A percentile compares a stretch with the other conserved stretches of the same genome.
Conservation (phyloP, 2,329 filamentous ascomycete species). For the Xylariaceae sp. region DNA sequence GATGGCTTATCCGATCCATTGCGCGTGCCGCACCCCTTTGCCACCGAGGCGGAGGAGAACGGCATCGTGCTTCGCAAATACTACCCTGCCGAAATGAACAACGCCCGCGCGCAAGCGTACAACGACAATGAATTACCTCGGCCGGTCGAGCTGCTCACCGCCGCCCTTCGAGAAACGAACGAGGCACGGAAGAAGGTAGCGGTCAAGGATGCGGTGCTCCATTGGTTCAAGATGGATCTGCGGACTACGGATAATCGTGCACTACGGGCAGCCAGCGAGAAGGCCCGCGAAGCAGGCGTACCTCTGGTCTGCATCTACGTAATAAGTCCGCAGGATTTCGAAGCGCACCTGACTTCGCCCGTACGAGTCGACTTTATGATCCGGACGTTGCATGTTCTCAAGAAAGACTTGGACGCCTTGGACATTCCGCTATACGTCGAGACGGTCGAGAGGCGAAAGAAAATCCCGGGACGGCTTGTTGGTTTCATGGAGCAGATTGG, state of each 20-base stretch:
- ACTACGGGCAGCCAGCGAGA: slow-evolving; percentile 59
- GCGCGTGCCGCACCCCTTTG: slow-evolving; percentile 41
- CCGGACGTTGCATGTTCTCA: slow-evolving; percentile 62
- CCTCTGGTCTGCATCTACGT: slow-evolving; percentile 74
- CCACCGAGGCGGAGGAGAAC: slow-evolving; percentile 43
- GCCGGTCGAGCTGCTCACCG: slow-evolving; percentile 64
- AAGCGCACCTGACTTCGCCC: slow-evolving; percentile 70
- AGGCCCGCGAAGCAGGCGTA: slow-evolving; percentile 61
- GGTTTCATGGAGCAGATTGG: slow-evolving; percentile 66
- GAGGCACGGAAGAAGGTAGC: slow-evolving; percentile 45
- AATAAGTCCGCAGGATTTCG: slow-evolving; percentile 75
- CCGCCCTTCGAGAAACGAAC: slow-evolving; percentile 57
- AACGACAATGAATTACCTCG: slow-evolving; percentile 61
- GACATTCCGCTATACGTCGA: slow-evolving; percentile 76
- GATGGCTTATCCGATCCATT: slow-evolving; percentile 26
- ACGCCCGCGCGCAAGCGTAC: slow-evolving; percentile 70
- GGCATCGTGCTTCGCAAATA: slow-evolving; percentile 67
- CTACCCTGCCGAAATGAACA: slow-evolving; percentile 84
- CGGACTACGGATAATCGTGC: slow-evolving; percentile 68
- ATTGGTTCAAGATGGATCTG: slow-evolving; percentile 89
- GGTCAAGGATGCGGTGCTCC: slow-evolving; percentile 61
- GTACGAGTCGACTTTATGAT: slow-evolving; percentile 75
- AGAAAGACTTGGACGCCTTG: slow-evolving; percentile 59
- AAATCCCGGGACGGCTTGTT: slow-evolving; percentile 55
- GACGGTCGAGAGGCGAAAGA: slow-evolving; percentile 60